Conservation (phyloP, 495 filamentous ascomycete genomes). For the Aspergillus heteromorphus region DNA sequence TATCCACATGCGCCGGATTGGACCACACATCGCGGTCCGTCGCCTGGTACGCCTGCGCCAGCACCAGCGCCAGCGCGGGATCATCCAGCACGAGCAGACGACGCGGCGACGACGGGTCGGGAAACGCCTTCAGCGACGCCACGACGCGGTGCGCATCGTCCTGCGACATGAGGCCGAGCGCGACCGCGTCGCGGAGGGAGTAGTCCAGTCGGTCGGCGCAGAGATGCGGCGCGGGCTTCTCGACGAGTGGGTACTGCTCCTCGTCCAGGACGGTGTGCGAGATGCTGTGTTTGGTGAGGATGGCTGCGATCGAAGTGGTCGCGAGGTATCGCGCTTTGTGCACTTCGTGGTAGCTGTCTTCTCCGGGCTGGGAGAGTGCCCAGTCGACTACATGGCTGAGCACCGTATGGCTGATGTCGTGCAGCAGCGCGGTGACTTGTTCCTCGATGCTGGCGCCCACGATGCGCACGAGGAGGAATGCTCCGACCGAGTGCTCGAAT, state of each 20-base stretch:
- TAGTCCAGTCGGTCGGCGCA: conserved; percentile 43
- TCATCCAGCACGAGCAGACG: conserved; percentile 33
- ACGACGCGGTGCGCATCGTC: conserved; percentile 22
- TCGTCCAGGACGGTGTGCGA: conserved; percentile 29
- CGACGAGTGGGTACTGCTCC: conserved; percentile 36
- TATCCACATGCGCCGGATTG: conserved; percentile 25
- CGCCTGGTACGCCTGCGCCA: conserved; percentile 29
- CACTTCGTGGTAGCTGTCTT: conserved; percentile 39
- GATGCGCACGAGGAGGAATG: conserved; percentile 36
- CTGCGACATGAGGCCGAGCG: conserved; percentile 26
- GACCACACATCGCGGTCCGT: conserved; percentile 35
- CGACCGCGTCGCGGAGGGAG: conserved; percentile 33
- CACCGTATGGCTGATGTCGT: conserved; percentile 39
- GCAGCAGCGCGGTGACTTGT: conserved; percentile 39
- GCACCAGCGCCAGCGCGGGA: conserved; percentile 22
- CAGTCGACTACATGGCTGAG: conserved; percentile 41
- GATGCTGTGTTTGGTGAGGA: conserved; percentile 29
- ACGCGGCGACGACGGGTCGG: conserved; percentile 15
- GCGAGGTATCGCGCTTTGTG: conserved; percentile 36
- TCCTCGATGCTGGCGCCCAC: conserved; percentile 34
- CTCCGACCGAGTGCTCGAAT: conserved; percentile 41
- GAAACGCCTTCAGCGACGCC: conserved; percentile 24
- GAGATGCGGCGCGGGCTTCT: conserved; percentile 35
- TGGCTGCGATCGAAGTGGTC: conserved; percentile 28
- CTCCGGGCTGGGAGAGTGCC: conserved; percentile 34